Base-by-base conservation (phyloP, 163 green algal species). In the Scenedesmus sp. region DNA sequence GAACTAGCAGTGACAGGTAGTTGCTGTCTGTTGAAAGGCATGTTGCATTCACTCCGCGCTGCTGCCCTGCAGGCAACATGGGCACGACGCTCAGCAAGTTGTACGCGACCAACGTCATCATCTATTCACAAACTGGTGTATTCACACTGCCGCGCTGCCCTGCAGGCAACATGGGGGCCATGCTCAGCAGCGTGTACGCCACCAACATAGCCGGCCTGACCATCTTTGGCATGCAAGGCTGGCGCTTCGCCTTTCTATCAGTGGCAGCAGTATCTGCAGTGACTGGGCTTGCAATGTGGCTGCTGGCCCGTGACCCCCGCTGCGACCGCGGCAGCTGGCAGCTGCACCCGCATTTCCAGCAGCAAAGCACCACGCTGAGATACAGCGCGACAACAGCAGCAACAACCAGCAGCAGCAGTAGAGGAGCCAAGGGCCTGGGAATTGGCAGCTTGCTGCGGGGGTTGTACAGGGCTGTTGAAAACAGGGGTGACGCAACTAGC, bases 171-270 rank as follows among this genome's bases (percentile, higher is more conserved):
- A n/a, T 90, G 12, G 73, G 73, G 18, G 59, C 54, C 23, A 84
- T 85, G 86, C 34, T 83, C 8, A 90, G 86, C 86, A 83, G 73
- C 46, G 67, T 67, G 3, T 85, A 76, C 13, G 86, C 86, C 20
- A 90, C 73, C 55, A 90, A 83, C 66, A 84, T 85, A n/a, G 54
- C 52, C 4, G 86, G 70, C 1, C 23, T 84, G 16, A 64, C 7
- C 8, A 74, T 83, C 2, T 4, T 83, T 8, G 73, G 73, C 46
- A 74, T 73, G 46, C 70, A 85, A n/a, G 73, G 86, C 60, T 90
- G 86, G 70, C 54, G 86, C 9, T 57, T 85, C 55, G 86, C 86
- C 12, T 83, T 90, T 13, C 6, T 84, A 16, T 56, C 86, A 46
- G 73, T 85, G 4, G 73, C 86, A 59, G 55, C 59, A 26, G 54